Evolutionary conservation across 148 eudicot species (phyloP).

Genomic region (Chenopodium album): DNA sequence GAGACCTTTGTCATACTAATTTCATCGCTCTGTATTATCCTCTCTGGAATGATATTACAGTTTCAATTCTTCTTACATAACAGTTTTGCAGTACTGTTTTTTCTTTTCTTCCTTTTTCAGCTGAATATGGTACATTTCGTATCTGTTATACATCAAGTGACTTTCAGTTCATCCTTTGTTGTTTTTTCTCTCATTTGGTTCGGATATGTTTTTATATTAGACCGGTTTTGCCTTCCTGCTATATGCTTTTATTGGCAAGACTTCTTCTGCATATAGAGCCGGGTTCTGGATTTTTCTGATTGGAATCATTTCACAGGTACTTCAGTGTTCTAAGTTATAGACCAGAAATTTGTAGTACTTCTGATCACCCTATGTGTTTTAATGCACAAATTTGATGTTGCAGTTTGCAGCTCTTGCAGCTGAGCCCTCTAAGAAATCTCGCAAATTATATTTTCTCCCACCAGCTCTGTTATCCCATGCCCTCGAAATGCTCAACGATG

Average conservation of each 20-base stretch:
- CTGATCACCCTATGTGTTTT: neutral
- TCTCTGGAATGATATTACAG: slow-evolving; percentile 81
- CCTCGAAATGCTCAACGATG: slow-evolving; percentile 50
- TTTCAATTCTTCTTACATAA: slow-evolving; percentile 75
- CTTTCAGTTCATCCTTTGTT: neutral
- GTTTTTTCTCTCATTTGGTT: slow-evolving; percentile 2
- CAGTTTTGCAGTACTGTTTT: slow-evolving; percentile 64
- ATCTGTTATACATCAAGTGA: neutral
- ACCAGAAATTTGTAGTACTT: neutral
- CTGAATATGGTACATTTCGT: slow-evolving; percentile 58
- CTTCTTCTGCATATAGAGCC: slow-evolving; percentile 55
- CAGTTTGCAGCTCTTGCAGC: slow-evolving; percentile 60
- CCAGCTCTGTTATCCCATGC: slow-evolving; percentile 66
- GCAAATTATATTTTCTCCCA: slow-evolving; percentile 58
- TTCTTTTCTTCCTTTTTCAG: slow-evolving; percentile 79
- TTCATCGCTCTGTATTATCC: slow-evolving; percentile 60
- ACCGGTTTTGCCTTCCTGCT: slow-evolving; percentile 61
- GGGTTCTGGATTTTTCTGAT: slow-evolving; percentile 65
- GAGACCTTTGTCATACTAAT: slow-evolving; percentile 56
- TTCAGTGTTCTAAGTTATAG: neutral
- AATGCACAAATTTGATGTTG: neutral
- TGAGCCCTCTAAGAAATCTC: slow-evolving; percentile 37
- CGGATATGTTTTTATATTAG: slow-evolving; percentile 37
- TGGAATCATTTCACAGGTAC: slow-evolving; percentile 64
- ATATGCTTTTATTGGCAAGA: slow-evolving; percentile 60